Evolutionary conservation across 2,329 filamentous ascomycete genomes (phyloP).

Genomic region (Beauveria scarabaeidicola): DNA sequence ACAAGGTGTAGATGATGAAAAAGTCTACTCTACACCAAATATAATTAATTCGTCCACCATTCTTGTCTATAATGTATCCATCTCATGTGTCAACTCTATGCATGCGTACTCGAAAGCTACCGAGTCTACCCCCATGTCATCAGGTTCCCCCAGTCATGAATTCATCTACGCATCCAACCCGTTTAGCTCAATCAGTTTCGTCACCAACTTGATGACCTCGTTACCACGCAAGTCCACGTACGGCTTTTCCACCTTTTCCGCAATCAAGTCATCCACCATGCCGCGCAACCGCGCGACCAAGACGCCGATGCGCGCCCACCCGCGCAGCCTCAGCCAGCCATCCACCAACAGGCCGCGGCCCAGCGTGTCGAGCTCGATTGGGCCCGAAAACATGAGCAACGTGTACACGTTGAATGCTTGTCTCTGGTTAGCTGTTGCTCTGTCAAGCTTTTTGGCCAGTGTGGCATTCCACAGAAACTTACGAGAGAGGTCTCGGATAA

Average conservation of each 20-base stretch:
- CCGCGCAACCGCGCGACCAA: conserved; percentile 72
- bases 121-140: no score
- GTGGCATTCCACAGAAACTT: conserved; percentile 34
- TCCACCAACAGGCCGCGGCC: conserved; percentile 84
- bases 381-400: conserved; percentile 78
- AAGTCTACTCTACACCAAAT: no score
- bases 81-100: no score
- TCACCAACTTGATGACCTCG: conserved; percentile 69
- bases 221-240: conserved; percentile 47
- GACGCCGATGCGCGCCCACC: conserved; percentile 93
- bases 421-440: conserved; percentile 8
- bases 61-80: no score
- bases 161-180: conserved; percentile 58
- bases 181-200: conserved; percentile 78
- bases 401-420: conserved; percentile 81
- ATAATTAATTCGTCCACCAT: no score
- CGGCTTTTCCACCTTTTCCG: conserved; percentile 71
- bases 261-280: conserved; percentile 80
- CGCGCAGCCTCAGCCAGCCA: conserved; percentile 76
- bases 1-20: no score
- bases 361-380: conserved; percentile 76
- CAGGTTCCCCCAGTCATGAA: background rate
- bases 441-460: background rate
- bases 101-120: no score
- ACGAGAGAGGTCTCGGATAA: conserved; percentile 85